Evolutionary conservation across 2,329 filamentous ascomycete genomes (phyloP), one percentile per base, ranked within the genome.

Genomic region (Calonectria pteridis): DNA sequence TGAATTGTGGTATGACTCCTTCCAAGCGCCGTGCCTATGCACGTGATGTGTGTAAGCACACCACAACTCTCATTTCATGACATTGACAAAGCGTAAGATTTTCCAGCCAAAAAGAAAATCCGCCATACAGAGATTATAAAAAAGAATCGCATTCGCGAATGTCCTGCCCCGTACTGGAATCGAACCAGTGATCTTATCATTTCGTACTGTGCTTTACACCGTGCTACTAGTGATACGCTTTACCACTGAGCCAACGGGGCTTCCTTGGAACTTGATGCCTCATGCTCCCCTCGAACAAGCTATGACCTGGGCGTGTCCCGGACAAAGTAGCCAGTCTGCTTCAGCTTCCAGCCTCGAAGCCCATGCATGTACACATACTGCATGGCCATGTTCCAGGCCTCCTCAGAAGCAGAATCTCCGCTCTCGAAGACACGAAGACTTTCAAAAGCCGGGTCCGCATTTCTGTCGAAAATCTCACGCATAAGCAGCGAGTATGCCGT

Each of bases 401-500:
- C 86, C 46, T 78, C 80, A 72, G 89, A 86, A 0, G 84, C 84
- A 0, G 84, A 81, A 73, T 90, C 89, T 31, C 88, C 89, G 53
- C 85, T 88, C 79, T 90, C 88, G 67, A 91, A 89, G 6, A 85
- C 83, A 26, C 81, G 82, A 14, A 91, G 81, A n/a, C 80, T 77
- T n/a, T 78, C 76, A 85, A 87, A 90, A 1, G 74, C 75, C 20
- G 73, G 79, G 3, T 76, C 75, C 9, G 78, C 79, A 5, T 73
- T 73, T 26, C 78, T 72, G 49, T 81, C 79, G n/a, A 86, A 81
- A 46, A 89, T 75, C 71, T 85, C 79, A 20, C 80, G 82, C 77
- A 87, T 83, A 33, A 91, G 84, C 37, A 88, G 79, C 4, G 83
- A 84, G 78, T 91, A 91, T 0, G 86, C 83, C 2, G 86, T 87